Conservation (phyloP, 1,139 yeast species). For the Geotrichum klebahnii region DNA sequence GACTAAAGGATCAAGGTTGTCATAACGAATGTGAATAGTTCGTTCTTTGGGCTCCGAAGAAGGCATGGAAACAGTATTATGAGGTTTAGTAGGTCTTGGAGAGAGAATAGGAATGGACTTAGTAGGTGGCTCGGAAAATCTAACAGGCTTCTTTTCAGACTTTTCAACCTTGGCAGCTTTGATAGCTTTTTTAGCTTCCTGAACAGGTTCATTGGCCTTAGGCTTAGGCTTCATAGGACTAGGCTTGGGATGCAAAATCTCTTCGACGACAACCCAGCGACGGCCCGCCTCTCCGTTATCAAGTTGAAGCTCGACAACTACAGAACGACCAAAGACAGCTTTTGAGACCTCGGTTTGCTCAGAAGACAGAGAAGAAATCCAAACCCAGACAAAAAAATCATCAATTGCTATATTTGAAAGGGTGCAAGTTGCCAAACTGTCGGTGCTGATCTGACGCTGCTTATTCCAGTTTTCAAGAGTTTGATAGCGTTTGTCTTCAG, state of each 20-base stretch:
- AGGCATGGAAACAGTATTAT: not conserved
- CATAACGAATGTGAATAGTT: conserved; percentile 21
- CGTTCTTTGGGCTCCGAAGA: conserved; percentile 7
- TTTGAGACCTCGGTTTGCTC: conserved; percentile 68
- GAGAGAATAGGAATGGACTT: not conserved
- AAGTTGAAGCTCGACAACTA: conserved; percentile 62
- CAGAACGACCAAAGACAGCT: conserved; percentile 70
- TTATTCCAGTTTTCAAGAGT: conserved; percentile 15
- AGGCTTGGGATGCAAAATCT: conserved; percentile 38
- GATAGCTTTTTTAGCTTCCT: conserved; percentile 1
- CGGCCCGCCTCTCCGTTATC: conserved; percentile 46
- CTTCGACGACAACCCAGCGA: conserved; percentile 80
- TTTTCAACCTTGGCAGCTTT: conserved; percentile 9
- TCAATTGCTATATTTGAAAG: conserved; percentile 67
- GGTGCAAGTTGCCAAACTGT: conserved; percentile 45
- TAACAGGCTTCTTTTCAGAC: conserved; percentile 18
- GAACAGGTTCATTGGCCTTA: conserved; percentile 17
- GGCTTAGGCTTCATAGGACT: conserved; percentile 28
- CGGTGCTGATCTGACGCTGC: conserved; percentile 20
- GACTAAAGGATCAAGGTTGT: conserved; percentile 24
- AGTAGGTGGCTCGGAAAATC: conserved; percentile 3
- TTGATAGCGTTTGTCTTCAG: conserved; percentile 8
- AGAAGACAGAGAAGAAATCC: conserved; percentile 73
- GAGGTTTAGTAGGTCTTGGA: conserved; percentile 10
- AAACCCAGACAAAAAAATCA: conserved; percentile 87